phyloP scores from a whole-genome alignment of 306 rosid genomes.

The Pterocarpus macrocarpus region DNA sequence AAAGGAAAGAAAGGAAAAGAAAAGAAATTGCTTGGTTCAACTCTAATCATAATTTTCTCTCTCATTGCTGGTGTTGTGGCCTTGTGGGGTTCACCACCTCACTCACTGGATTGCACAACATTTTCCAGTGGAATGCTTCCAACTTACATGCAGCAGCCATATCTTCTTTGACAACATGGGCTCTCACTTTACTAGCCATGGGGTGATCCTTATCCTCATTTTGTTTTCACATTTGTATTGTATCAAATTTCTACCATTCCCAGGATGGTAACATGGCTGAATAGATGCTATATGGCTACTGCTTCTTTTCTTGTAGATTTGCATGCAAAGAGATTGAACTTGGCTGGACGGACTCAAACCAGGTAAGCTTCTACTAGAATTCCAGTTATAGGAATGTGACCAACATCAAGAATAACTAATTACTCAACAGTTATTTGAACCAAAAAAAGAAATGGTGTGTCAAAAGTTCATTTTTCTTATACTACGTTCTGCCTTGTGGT shows the following conservation, averaged over 20 bases:
- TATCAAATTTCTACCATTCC: not conserved
- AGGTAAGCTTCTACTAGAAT: constrained; percentile 60
- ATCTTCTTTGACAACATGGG: constrained; percentile 72
- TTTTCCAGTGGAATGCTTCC: constrained; percentile 58
- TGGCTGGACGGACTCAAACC: constrained; percentile 80
- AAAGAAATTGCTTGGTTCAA: no score
- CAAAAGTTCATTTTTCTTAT: no score
- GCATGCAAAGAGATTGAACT: constrained; percentile 89
- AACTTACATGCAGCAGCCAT: constrained; percentile 71
- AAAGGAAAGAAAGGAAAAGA: not conserved
- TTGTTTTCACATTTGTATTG: not conserved
- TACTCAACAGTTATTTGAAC: no score
- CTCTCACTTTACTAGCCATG: constrained; percentile 87
- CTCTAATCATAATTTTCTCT: constrained; percentile 54
- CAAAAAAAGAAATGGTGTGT: no score
- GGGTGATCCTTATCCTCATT: constrained; percentile 59
- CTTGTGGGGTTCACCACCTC: constrained; percentile 76
- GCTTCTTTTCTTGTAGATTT: constrained; percentile 61
- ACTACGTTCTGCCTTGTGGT: no score
- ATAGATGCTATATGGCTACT: not conserved
- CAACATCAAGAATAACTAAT: not conserved
- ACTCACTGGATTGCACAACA: constrained; percentile 68
- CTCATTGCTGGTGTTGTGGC: constrained; percentile 80
- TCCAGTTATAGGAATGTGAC: not conserved
- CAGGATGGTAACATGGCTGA: not conserved